phyloP scores from a whole-genome alignment of 495 filamentous ascomycete genomes.

The Aspergillus asperescens region DNA sequence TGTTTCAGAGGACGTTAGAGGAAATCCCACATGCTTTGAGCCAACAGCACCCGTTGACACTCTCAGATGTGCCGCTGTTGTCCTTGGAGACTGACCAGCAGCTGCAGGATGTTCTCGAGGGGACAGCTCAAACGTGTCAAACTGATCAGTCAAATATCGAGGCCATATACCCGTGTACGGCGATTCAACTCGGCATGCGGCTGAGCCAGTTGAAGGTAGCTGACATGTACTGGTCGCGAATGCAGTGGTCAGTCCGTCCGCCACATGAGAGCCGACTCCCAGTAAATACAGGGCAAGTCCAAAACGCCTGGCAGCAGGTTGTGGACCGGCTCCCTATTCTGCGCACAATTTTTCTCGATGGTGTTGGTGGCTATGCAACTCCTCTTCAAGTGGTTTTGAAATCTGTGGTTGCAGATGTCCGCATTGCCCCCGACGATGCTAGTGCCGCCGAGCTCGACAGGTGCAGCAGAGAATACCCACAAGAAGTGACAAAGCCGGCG shows the following conservation, averaged over 20 bases:
- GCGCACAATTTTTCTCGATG: constrained; percentile 34
- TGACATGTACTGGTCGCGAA: constrained; percentile 26
- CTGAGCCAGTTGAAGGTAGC: constrained; percentile 42
- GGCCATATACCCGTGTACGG: constrained; percentile 33
- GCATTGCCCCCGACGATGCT: no score
- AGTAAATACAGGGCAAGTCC: background rate
- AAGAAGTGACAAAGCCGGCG: no score
- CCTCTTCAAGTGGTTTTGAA: background rate
- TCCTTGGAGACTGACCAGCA: constrained; percentile 12
- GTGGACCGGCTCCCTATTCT: constrained; percentile 22
- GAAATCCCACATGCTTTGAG: background rate
- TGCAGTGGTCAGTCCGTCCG: background rate
- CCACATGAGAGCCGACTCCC: background rate
- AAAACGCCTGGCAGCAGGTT: constrained; percentile 24
- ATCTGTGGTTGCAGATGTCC: no score
- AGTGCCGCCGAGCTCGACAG: no score
- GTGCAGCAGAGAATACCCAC: no score
- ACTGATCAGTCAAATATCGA: constrained; percentile 29
- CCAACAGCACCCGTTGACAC: background rate
- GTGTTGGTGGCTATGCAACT: constrained; percentile 11
- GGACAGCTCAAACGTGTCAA: no score
- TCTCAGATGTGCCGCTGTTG: background rate
- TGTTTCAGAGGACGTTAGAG: no score
- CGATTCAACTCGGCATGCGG: constrained; percentile 44
- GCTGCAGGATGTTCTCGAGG: no score